Conservation (phyloP, 2,329 filamentous ascomycete species). For the Hypoxylon rubiginosum region DNA sequence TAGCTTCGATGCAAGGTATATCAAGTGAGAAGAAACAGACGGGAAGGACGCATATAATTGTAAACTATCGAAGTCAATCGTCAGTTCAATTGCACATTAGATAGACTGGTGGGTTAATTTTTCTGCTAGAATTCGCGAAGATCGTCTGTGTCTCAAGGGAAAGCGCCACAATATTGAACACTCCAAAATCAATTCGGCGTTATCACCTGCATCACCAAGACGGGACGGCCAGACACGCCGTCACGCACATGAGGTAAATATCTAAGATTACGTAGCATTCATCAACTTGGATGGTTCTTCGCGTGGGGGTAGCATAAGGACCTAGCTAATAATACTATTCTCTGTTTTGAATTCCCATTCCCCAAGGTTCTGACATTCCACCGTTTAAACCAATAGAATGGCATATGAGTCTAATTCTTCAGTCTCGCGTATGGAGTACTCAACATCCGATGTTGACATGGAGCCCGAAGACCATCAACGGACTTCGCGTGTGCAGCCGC, state of each 20-base stretch:
- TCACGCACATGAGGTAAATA: neutral
- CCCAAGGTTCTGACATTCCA: neutral
- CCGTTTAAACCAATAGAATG: neutral
- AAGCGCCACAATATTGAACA: slow-evolving; percentile 2
- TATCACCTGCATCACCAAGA: neutral
- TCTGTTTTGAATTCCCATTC: neutral
- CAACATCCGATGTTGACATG: slow-evolving; percentile 1
- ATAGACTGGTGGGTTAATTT: neutral
- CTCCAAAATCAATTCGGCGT: neutral
- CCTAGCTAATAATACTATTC: neutral
- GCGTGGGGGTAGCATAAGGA: neutral
- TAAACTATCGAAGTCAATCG: neutral
- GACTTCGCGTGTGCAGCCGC: neutral
- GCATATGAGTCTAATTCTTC: neutral
- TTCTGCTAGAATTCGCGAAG: neutral
- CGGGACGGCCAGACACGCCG: neutral
- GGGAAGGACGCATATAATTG: neutral
- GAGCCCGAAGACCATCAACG: slow-evolving; percentile 4
- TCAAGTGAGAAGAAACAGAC: neutral
- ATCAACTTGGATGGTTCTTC: neutral
- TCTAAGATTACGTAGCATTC: neutral
- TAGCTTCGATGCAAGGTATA: neutral
- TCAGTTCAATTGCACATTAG: neutral
- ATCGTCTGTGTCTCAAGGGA: neutral
- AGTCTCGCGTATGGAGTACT: neutral